Conservation (phyloP, 2,329 filamentous ascomycete species). For the Penicillium brevicompactum region DNA sequence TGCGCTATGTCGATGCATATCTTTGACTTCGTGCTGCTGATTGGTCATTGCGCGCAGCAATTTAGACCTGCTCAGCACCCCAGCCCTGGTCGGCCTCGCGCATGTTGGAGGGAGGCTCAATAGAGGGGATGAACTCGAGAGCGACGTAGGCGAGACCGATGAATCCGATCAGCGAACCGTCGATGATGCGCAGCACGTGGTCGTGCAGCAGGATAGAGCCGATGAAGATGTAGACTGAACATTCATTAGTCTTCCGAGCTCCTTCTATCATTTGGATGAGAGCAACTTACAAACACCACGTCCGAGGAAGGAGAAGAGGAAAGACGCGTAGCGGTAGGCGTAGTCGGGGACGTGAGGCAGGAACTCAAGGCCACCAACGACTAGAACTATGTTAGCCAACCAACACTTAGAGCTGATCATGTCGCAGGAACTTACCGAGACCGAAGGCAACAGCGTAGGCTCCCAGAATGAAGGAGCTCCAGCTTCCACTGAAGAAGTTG, state of each 20-base stretch:
- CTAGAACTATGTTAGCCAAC: constrained; percentile 44
- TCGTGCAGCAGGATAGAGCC: constrained; percentile 79
- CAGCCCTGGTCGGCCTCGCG: constrained; percentile 74
- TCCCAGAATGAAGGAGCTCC: constrained; percentile 74
- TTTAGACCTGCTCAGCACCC: constrained; percentile 75
- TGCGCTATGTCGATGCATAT: neutral
- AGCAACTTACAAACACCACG: constrained; percentile 84
- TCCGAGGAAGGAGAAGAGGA: constrained; percentile 96
- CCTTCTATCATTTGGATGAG: neutral
- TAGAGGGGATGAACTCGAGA: constrained; percentile 75
- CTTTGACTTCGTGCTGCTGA: neutral
- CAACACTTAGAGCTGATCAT: constrained; percentile 11
- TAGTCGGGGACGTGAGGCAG: constrained; percentile 81
- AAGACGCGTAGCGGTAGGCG: constrained; percentile 89
- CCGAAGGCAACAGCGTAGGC: constrained; percentile 91
- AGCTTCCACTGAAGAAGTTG: constrained; percentile 47
- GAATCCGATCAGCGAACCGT: constrained; percentile 75
- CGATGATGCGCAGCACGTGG: constrained; percentile 68
- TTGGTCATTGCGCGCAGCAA: neutral
- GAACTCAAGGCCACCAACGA: constrained; percentile 79
- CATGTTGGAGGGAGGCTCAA: constrained; percentile 81
- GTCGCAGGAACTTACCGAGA: constrained; percentile 60
- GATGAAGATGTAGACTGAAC: constrained; percentile 89
- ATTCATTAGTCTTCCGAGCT: constrained; percentile 3
- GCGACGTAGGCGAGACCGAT: constrained; percentile 76